These are phyloP conservation scores for Chaetomiaceae sp. DNA, from an alignment of 2,329 filamentous ascomycete species.

Conservation along the genomic window DNA sequence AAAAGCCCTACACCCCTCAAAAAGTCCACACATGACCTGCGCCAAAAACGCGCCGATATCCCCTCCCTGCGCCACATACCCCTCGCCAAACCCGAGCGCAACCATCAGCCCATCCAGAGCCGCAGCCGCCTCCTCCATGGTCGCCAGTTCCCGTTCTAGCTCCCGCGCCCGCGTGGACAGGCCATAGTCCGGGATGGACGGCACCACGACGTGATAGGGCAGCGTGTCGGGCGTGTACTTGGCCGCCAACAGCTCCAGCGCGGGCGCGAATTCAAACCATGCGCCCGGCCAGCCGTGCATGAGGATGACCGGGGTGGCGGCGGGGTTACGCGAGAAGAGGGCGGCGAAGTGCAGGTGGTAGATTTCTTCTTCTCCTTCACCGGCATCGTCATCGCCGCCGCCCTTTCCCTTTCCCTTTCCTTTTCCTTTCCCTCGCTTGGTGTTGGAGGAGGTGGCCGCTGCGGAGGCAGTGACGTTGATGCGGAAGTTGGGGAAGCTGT, in stretches of 20 bases:
- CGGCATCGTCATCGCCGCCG: no score
- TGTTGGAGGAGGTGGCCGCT: not conserved
- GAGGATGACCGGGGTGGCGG: conserved; percentile 28
- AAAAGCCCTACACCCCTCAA: conserved; percentile 44
- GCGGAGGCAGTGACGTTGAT: not conserved
- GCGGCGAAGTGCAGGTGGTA: conserved; percentile 21
- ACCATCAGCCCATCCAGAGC: conserved; percentile 51
- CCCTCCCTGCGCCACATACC: conserved; percentile 54
- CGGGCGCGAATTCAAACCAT: conserved; percentile 52
- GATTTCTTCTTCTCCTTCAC: no score
- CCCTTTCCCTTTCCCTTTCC: no score
- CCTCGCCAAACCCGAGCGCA: conserved; percentile 49
- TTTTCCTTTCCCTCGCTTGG: no score
- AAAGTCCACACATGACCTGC: conserved; percentile 38
- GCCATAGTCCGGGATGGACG: conserved; percentile 52
- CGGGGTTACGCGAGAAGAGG: conserved; percentile 13
- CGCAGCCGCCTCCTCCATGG: conserved; percentile 38
- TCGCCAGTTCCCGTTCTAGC: conserved; percentile 37
- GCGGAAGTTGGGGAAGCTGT: not conserved
- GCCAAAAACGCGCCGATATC: conserved; percentile 48
- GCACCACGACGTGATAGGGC: conserved; percentile 55
- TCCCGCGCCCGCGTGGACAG: conserved; percentile 40
- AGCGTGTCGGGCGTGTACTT: conserved; percentile 48
- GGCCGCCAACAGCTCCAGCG: conserved; percentile 42
- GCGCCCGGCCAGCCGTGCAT: conserved; percentile 53